Evolutionary conservation across 352 stramenopile genomes (phyloP), one percentile per base, ranked within the genome.

Genomic region (Phytophthora pluvialis): DNA sequence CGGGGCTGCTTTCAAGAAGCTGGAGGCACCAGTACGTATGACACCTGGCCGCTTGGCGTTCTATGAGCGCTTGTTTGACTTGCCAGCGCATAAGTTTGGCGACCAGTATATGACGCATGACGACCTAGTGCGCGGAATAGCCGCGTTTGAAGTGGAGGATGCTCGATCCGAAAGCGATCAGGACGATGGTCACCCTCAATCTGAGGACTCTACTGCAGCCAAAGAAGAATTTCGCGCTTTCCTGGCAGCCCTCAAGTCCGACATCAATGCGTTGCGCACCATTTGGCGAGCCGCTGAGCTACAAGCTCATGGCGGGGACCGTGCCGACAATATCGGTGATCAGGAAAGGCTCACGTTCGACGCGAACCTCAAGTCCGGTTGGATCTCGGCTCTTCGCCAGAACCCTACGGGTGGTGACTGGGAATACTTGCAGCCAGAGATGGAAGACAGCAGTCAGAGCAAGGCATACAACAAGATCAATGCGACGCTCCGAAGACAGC

Each of bases 221-320:
- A 77, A 75, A 26, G 29, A 69, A 7, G 81, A 87, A 35, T 67
- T 91, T 11, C 62, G 69, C 8, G 60, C 60, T 0, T 94, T 94
- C 43, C 31, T 86, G 10, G 18, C 47, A 5, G 66, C 65, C 3
- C 53, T 94, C 0, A 83, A 83, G 56, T 53, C 59, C 0, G 83
- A 92, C 42, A 75, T 92, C 33, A 60, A 74, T 5, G 73, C 78
- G 5, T 62, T 94, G 16, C 83, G 81, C 1, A 79, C 67, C 0
- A 75, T 94, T 18, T 94, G 86, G 86, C 75, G 72, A 10, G 86
- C 83, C 2, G 86, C 81, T 25, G 80, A 94, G 61, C 68, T 94
- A 1, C 83, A 87, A 45, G 84, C 73, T 5, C 72, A 82, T 13
- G 78, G 63, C 5, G 32, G 56, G 4, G 60, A 78, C 26, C 51